Base-by-base conservation (phyloP, 257 asterid species). In the Fraxinus excelsior region DNA sequence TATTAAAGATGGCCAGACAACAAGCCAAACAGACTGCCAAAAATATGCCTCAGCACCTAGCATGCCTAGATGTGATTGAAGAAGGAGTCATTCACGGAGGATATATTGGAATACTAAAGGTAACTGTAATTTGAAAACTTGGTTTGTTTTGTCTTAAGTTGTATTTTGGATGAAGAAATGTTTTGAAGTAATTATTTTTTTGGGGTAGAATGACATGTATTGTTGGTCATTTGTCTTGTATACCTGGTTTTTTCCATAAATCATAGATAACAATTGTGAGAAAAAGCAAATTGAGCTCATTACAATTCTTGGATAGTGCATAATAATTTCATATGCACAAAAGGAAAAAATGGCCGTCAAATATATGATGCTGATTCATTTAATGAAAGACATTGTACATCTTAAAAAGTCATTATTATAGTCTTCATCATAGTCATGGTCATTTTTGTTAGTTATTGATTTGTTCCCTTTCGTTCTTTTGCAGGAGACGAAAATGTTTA, bases 61-160 rank as follows among this genome's bases (percentile, higher is more conserved):
- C 91, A 71, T 96, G 99, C 85, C 94, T 96, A 77, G 97, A 91
- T 83, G 94, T 86, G 73, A 89, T 93, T 80, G 97, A 89, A 83
- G 98, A 90, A 79, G 99, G 99, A 81, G 82, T 96, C 72, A 78
- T 93, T 85, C 99, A 86, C 82, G 99, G 99, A 76, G 97, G 97
- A 79, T 92, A 91, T 83, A 87, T 82, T 82, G 98, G 99, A 77
- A 79, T 93, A 82, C 68, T 91, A 78, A 90, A 87, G 99, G 99
- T 91, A 88, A 74, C 66, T 72, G 67, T 9, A 64, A 72, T 74
- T 80, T 19, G 68, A 58, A 64, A 67, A 70, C 77, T 79, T 83
- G 49, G 32, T 79, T 66, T 7, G 74, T 37, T 67, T 72, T 70
- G 62, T 76, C 72, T 75, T 35, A 53, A 68, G 25, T 68, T 65